A percentile compares a stretch with the other conserved stretches of the same genome.
phyloP scores from a whole-genome alignment of 257 asterid species.

The Solanum clarkiae region DNA sequence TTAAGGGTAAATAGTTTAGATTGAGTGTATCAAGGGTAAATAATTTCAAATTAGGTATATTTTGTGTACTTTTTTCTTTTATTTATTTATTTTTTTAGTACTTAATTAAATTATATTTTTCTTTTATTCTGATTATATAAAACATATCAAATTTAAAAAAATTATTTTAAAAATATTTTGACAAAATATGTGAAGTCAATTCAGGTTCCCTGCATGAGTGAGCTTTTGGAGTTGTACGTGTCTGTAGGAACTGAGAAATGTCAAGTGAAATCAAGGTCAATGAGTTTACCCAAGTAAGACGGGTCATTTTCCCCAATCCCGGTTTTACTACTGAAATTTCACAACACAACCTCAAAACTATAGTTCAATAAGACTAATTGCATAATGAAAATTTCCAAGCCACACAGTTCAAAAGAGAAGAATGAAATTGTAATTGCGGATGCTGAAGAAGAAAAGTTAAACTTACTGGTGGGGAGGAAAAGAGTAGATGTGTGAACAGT shows the following conservation, averaged over 20 bases:
- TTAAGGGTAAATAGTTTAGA: no score
- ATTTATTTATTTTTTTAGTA: no score
- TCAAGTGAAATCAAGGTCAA: neutral
- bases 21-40: no score
- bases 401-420: neutral
- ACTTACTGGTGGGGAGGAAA: constrained; percentile 26
- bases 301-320: neutral
- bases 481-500: constrained; percentile 20
- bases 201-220: no score
- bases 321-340: neutral
- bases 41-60: no score
- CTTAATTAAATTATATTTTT: no score
- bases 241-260: neutral
- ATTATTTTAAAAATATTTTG: no score
- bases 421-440: neutral
- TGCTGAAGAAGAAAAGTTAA: neutral
- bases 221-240: neutral
- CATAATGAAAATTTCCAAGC: neutral
- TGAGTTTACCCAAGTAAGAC: neutral
- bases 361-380: neutral
- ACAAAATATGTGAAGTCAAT: no score
- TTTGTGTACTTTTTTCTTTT: no score
- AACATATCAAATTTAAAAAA: no score
- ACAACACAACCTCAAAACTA: neutral
- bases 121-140: no score